Percentiles rank a stretch among this genome's conserved stretches.
Conservation (phyloP, 1,284 basidiomycete genomes). For the Porodaedalea pini region DNA sequence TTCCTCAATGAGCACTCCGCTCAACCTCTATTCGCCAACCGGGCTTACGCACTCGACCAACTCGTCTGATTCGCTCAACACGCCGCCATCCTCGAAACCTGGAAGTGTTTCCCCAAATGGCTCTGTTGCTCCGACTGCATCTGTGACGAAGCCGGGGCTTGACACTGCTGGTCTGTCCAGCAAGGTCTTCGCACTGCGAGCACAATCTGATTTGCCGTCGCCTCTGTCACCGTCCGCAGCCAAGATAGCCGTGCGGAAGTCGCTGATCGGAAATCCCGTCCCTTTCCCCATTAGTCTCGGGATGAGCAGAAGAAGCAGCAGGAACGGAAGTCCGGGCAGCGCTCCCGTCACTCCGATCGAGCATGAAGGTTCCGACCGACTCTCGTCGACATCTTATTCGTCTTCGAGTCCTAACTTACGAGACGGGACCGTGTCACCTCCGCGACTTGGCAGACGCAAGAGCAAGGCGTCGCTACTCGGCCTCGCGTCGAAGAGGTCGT, state of each 20-base stretch:
- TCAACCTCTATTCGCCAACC: slow-evolving; percentile 4
- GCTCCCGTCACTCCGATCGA: slow-evolving; percentile 17
- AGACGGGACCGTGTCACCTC: background rate
- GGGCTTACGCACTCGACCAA: background rate
- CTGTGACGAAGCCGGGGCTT: background rate
- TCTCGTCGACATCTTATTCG: slow-evolving; percentile 10
- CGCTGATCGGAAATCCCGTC: slow-evolving; percentile 11
- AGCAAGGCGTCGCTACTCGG: slow-evolving; percentile 18
- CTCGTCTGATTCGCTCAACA: slow-evolving; percentile 14
- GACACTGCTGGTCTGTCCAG: background rate
- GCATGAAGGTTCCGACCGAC: background rate
- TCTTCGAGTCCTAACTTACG: slow-evolving; percentile 17
- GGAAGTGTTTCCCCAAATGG: background rate
- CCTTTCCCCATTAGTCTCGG: slow-evolving; percentile 13
- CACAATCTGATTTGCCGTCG: slow-evolving; percentile 16
- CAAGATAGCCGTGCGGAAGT: slow-evolving; percentile 10
- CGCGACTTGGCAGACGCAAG: slow-evolving; percentile 12
- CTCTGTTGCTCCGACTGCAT: background rate
- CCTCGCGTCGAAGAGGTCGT: slow-evolving; percentile 16
- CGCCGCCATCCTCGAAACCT: slow-evolving; percentile 11
- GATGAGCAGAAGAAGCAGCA: background rate
- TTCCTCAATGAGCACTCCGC: slow-evolving; percentile 1
- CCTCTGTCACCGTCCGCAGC: slow-evolving; percentile 2
- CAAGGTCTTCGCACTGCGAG: background rate
- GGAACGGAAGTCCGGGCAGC: background rate